Evolutionary conservation across 2,329 filamentous ascomycete species (phyloP).

Genomic region (Phialemonium atrogriseum): DNA sequence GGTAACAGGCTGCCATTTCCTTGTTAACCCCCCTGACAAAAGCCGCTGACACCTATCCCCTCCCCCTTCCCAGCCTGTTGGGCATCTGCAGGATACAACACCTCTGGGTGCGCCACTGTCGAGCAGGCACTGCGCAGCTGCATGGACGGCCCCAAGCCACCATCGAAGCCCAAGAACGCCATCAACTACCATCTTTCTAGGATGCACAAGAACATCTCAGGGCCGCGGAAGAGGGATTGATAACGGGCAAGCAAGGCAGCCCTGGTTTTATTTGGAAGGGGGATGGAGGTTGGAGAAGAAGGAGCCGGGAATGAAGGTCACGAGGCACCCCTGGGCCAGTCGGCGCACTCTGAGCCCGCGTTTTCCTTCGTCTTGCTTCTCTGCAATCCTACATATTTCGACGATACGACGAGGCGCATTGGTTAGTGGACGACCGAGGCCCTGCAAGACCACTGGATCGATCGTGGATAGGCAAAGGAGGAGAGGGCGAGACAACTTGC

Average conservation of each 20-base stretch:
- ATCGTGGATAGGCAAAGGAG: too few species aligned
- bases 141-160: conserved; percentile 69
- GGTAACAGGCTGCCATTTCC: conserved; percentile 8
- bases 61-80: conserved; percentile 56
- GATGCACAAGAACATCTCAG: conserved; percentile 64
- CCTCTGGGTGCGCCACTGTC: conserved; percentile 47
- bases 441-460: too few species aligned
- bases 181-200: conserved; percentile 90
- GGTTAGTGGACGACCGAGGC: too few species aligned
- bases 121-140: conserved; percentile 54
- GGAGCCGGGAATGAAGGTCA: conserved; percentile 1
- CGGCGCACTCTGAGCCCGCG: too few species aligned
- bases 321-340: too few species aligned
- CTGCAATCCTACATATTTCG: too few species aligned
- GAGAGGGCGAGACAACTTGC: too few species aligned
- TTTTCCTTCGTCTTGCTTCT: too few species aligned
- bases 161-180: conserved; percentile 51
- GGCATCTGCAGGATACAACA: conserved; percentile 68
- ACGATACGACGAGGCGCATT: too few species aligned
- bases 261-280: too few species aligned
- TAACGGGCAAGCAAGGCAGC: too few species aligned
- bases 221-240: conserved; percentile 32
- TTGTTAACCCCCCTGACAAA: not conserved
- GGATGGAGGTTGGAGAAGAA: too few species aligned
- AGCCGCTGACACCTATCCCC: not conserved